phyloP scores from a whole-genome alignment of 345 rosid species.

The Salix koriyanagi region DNA sequence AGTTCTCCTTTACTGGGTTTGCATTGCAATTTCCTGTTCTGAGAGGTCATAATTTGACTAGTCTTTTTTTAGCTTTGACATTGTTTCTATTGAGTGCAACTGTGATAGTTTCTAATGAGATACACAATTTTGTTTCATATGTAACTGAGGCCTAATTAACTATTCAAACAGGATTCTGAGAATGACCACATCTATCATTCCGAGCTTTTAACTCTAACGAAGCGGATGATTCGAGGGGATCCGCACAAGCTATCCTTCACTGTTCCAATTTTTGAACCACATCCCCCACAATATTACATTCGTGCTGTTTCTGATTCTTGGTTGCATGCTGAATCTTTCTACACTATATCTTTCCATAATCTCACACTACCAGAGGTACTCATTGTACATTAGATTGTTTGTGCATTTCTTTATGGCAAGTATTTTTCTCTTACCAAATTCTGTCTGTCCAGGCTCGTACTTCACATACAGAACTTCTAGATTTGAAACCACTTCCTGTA shows the following conservation, averaged over 20 bases:
- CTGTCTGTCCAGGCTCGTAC: slow-evolving; percentile 62
- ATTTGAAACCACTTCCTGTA: slow-evolving; percentile 91
- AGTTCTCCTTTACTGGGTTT: neutral
- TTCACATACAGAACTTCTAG: slow-evolving; percentile 87
- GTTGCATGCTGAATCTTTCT: slow-evolving; percentile 91
- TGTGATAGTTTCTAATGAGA: neutral
- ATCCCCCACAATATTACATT: slow-evolving; percentile 93
- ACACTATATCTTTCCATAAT: slow-evolving; percentile 85
- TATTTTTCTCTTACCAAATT: slow-evolving; percentile 11
- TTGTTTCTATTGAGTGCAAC: neutral
- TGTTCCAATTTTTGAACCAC: slow-evolving; percentile 96
- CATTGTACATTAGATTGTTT: neutral
- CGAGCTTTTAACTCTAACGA: slow-evolving; percentile 85
- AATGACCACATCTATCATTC: slow-evolving; percentile 97
- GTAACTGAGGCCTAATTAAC: neutral
- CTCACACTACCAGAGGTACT: slow-evolving; percentile 82
- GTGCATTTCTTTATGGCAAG: neutral
- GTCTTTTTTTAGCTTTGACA: too few species aligned
- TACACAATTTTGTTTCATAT: neutral
- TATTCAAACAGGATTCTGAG: slow-evolving; percentile 75
- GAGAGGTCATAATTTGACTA: neutral
- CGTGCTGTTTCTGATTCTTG: slow-evolving; percentile 98
- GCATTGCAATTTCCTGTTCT: neutral
- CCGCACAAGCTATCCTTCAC: slow-evolving; percentile 90
- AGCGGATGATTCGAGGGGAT: slow-evolving; percentile 78